Base-by-base conservation (phyloP, 805 yeast species). In the Saturnispora bothae region DNA sequence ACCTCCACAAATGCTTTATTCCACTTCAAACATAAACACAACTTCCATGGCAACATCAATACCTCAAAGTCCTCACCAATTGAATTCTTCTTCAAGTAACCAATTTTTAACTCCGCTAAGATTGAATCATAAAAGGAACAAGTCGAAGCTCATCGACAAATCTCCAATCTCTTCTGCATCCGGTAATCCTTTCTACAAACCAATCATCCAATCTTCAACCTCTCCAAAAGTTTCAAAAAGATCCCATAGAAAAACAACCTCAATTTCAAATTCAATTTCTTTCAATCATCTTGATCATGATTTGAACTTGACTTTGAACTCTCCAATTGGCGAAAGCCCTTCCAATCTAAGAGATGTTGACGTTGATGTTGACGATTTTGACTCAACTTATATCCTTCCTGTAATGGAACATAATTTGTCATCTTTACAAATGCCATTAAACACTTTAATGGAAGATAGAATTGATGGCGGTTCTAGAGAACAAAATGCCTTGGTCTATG, bases 101-200 rank as follows among this genome's bases (percentile, higher is more conserved):
- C 27, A 33, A 14, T 28, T 32, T 28, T 16, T 30, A 31, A 50
- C 54, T 7, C 57, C 57, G 16, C 35, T 46, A 27, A 44, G 36
- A 7, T 27, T 19, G 33, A 14, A 36, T 13, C 51, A 52, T 31
- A 41, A 46, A 31, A 49, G 52, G 35, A 41, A 51, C 15, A 53
- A 46, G 32, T 45, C 52, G 5, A 35, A 46, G 7, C 30, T 48
- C 9, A 45, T 50, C 15, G 54, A 56, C 31, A 59, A 54, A 45
- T 62, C 68, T 1, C 67, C 68, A 15, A 28, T 30, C 20, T 48
- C 52, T 14, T 46, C 48, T 33, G 10, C 25, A 7, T 8, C 10
- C 25, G 64, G 65, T 5, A 69, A 68, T 45, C 74, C 75, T 8
- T 69, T 69, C 49, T 68, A 68, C 48, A 66, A 68, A 2, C 72